A percentile compares a stretch with the other conserved stretches of the same genome.
Evolutionary conservation across 2,329 filamentous ascomycete genomes (phyloP).

Genomic region (Coniosporium tulheliwenetii): DNA sequence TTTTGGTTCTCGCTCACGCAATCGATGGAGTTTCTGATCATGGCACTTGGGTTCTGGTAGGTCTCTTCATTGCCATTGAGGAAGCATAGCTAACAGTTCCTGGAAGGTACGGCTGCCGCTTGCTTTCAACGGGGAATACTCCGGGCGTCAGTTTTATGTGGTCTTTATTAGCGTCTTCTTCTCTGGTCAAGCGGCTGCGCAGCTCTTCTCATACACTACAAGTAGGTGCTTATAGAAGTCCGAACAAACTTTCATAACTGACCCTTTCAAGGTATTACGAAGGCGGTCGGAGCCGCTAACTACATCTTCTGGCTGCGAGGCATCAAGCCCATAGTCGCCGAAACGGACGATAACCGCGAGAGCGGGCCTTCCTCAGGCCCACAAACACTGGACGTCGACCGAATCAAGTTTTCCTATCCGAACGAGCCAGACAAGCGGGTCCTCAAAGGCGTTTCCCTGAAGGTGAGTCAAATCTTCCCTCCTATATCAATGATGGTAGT

Average conservation of each 20-base stretch:
- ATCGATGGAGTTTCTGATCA: conserved; percentile 46
- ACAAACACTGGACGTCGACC: too few species aligned
- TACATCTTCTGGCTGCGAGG: conserved; percentile 3
- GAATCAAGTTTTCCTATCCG: too few species aligned
- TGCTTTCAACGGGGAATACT: conserved; percentile 30
- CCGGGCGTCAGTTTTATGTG: conserved; percentile 32
- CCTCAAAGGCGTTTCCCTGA: too few species aligned
- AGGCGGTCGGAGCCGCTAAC: conserved; percentile 19
- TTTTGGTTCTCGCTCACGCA: conserved; percentile 52
- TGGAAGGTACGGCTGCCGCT: conserved; percentile 15
- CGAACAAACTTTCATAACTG: too few species aligned
- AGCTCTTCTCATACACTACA: conserved; percentile 32
- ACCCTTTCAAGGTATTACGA: not conserved
- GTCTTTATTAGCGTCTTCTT: conserved; percentile 37
- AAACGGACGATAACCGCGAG: not conserved
- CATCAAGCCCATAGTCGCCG: not conserved
- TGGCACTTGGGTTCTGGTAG: conserved; percentile 45
- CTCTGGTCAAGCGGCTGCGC: conserved; percentile 24
- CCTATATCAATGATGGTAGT: too few species aligned
- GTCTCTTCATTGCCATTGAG: conserved; percentile 3
- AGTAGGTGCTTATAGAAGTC: conserved; percentile 10
- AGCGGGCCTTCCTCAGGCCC: not conserved
- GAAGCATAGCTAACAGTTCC: conserved; percentile 7
- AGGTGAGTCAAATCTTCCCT: too few species aligned
- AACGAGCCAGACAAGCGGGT: too few species aligned